Conservation (phyloP, 345 rosid species). For the Aurinia saxatilis region DNA sequence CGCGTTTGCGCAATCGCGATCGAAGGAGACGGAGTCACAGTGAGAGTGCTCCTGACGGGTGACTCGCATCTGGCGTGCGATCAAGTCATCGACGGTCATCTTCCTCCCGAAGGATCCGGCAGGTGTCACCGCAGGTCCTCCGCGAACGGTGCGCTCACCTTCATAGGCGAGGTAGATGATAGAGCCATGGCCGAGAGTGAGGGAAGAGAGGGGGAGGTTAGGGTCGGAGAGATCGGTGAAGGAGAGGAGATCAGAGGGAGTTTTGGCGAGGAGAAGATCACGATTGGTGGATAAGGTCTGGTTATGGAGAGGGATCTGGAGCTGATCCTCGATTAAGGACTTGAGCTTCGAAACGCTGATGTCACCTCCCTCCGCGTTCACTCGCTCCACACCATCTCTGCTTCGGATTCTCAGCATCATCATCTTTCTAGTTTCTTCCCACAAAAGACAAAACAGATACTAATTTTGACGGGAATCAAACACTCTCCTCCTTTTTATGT, state of each 20-base stretch:
- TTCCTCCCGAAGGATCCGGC: conserved; percentile 91
- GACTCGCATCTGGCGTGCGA: conserved; percentile 89
- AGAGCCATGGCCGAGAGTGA: conserved; percentile 69
- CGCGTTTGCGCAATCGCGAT: conserved; percentile 67
- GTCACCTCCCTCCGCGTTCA: conserved; percentile 46
- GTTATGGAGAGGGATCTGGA: conserved; percentile 62
- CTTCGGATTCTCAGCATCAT: conserved; percentile 89
- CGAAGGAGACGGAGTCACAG: conserved; percentile 77
- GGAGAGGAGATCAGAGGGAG: conserved; percentile 39
- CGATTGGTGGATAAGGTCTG: conserved; percentile 78
- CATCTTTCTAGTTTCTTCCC: conserved; percentile 11
- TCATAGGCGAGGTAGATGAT: conserved; percentile 66
- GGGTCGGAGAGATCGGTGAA: conserved; percentile 74
- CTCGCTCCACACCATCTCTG: conserved; percentile 91
- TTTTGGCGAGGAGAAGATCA: conserved; percentile 65
- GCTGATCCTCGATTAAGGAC: conserved; percentile 71
- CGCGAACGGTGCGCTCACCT: conserved; percentile 58
- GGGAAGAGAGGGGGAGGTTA: conserved; percentile 45
- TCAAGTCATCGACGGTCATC: conserved; percentile 94
- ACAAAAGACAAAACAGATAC: not conserved
- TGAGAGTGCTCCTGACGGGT: conserved; percentile 75
- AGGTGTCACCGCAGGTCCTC: conserved; percentile 59
- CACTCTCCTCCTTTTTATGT: not conserved
- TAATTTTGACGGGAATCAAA: too few relatives aligned
- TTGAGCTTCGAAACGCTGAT: conserved; percentile 56